These are phyloP conservation scores for Aspergillus melleus DNA, from an alignment of 2,329 filamentous ascomycete species.

Conservation along the genomic window DNA sequence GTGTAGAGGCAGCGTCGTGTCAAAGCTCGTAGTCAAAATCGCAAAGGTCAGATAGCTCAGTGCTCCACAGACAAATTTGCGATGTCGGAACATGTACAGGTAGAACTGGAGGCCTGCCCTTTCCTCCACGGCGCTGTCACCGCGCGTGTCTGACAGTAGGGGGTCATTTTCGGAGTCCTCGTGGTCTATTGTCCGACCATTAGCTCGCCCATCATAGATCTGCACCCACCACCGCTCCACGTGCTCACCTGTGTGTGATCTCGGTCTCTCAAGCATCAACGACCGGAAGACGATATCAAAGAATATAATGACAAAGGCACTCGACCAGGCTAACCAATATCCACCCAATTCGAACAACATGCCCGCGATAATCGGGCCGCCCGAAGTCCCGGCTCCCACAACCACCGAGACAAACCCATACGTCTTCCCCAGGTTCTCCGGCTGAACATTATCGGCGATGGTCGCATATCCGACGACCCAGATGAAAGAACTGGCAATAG, in stretches of 20 bases:
- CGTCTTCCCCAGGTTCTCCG: slow-evolving; percentile 25
- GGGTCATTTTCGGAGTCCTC: slow-evolving; percentile 10
- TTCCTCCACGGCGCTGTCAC: not conserved
- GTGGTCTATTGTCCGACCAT: not conserved
- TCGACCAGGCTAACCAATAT: slow-evolving; percentile 32
- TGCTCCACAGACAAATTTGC: slow-evolving; percentile 44
- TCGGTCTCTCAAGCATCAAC: slow-evolving; percentile 20
- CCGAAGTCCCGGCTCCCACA: slow-evolving; percentile 26
- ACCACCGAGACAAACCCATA: slow-evolving; percentile 27
- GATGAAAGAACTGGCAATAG: slow-evolving; percentile 24
- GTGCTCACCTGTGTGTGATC: not conserved
- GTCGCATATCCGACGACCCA: slow-evolving; percentile 33
- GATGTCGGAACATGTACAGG: slow-evolving; percentile 42
- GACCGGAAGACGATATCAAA: slow-evolving; percentile 30
- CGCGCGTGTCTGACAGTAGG: not conserved
- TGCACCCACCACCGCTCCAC: too few relatives aligned
- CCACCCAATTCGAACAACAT: slow-evolving; percentile 27
- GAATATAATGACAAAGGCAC: slow-evolving; percentile 26
- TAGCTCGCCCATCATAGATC: not conserved
- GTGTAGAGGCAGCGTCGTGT: slow-evolving; percentile 57
- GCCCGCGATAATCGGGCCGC: slow-evolving; percentile 29
- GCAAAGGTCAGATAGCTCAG: slow-evolving; percentile 49
- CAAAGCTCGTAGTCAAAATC: slow-evolving; percentile 55
- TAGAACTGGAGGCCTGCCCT: slow-evolving; percentile 24
- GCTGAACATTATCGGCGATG: slow-evolving; percentile 26